Base-by-base conservation (phyloP, 768 basidiomycete species). In the Fomitopsis serialis region DNA sequence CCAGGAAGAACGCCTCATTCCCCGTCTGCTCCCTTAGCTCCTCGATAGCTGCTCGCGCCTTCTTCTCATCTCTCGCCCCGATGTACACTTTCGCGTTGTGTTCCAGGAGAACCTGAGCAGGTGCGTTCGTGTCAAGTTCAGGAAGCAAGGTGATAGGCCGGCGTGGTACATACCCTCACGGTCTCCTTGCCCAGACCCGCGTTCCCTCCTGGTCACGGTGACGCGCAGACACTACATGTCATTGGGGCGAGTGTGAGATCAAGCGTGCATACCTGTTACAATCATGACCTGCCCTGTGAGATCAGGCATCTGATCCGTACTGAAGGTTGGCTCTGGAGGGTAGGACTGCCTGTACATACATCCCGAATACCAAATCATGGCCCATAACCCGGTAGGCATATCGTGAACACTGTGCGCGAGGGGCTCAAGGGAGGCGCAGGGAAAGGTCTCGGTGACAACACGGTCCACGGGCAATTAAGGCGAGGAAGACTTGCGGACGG, bases 81-180 rank as follows among this genome's bases (percentile, higher is more conserved):
- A 88, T 51, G 61, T 89, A 88, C 0, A 89, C 85, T 50, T 78
- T 85, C 9, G 85, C 85, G 60, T 84, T 79, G 58, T 80, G 80
- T 17, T 60, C 48, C 15, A 88, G 68, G 2, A 86, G 74, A 2
- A 68, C 75, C 78, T 83, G 53, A n/a, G 12, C 22, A 6, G 13
- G 29, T 23, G 22, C 12, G 29, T 2, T 17, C 10, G 36, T 22
- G 29, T 9, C 8, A 15, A 6, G 7, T 15, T 24, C 2, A 22
- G 21, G 6, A 22, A 21, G 34, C 37, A 19, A 34, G 5, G 32
- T 21, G 15, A 19, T 8, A 4, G 13, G 4, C 50, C 19, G 19
- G 10, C 7, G 36, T 21, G 10, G 23, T 37, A 54, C 64, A 56
- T n/a, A 76, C 82, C 70, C 79, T 82, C 6, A 68, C 77, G 0